Evolutionary conservation across 495 filamentous ascomycete genomes (phyloP).

Genomic region (Aspergillus kassunensis): DNA sequence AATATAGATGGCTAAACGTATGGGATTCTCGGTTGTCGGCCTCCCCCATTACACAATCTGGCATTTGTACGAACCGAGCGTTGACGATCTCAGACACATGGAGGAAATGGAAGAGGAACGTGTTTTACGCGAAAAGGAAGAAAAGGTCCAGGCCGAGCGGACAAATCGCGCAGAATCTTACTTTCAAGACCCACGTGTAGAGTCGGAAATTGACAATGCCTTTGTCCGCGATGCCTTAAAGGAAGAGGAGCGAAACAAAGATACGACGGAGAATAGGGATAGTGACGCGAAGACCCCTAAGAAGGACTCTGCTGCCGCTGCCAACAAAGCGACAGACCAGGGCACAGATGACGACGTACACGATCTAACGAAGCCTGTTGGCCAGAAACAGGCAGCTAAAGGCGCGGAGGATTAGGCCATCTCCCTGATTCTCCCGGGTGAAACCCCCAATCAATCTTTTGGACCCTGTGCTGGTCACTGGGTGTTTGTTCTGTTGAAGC

Average conservation of each 20-base stretch:
- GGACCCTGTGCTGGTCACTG: conserved; percentile 21
- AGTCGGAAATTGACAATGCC: conserved; percentile 83
- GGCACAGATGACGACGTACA: not conserved
- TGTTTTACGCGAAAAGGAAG: conserved; percentile 65
- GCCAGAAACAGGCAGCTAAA: not conserved
- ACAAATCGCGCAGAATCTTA: conserved; percentile 24
- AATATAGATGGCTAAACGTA: conserved; percentile 97
- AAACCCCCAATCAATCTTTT: not conserved
- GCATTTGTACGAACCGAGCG: conserved; percentile 98
- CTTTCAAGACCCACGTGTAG: conserved; percentile 62
- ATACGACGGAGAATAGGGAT: not conserved
- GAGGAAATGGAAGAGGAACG: conserved; percentile 89
- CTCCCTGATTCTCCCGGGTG: too few relatives aligned
- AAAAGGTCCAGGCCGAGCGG: conserved; percentile 60
- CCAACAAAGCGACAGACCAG: conserved; percentile 6
- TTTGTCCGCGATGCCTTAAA: conserved; percentile 64
- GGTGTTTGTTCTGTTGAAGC: conserved; percentile 1
- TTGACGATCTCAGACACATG: conserved; percentile 97
- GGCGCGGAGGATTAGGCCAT: not conserved
- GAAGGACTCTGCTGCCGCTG: conserved; percentile 3
- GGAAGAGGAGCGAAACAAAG: conserved; percentile 41
- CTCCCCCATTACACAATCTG: conserved; percentile 98
- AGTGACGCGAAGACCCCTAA: not conserved
- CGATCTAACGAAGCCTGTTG: not conserved
- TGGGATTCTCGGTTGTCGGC: conserved; percentile 94